These are phyloP conservation scores for Pseudotsuga menziesii DNA, from an alignment of 75 land plant species.

Conservation along the genomic window DNA sequence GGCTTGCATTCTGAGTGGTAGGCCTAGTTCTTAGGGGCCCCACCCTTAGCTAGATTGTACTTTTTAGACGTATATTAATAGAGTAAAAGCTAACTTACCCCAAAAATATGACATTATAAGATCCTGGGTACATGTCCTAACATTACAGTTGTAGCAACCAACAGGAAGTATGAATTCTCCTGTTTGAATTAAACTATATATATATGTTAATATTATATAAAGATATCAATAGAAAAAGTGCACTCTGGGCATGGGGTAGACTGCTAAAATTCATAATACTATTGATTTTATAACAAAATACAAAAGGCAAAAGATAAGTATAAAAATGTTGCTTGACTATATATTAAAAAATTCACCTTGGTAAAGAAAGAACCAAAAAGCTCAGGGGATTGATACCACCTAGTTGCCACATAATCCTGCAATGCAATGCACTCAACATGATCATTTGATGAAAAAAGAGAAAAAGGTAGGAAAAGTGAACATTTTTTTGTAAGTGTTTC, in stretches of 20 bases:
- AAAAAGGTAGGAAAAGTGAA: too few species aligned
- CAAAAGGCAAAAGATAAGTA: conserved; percentile 20
- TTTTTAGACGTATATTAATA: too few species aligned
- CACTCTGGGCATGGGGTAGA: conserved; percentile 27
- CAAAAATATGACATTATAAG: too few species aligned
- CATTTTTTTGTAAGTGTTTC: neutral
- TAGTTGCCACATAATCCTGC: conserved; percentile 95
- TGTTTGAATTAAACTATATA: too few species aligned
- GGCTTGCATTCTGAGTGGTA: too few species aligned
- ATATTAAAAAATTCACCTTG: conserved; percentile 32
- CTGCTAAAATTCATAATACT: conserved; percentile 38
- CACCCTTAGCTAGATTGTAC: too few species aligned
- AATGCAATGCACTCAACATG: neutral
- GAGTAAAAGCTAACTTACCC: too few species aligned
- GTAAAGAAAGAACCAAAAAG: conserved; percentile 93
- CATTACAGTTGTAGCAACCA: too few species aligned
- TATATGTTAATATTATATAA: too few species aligned
- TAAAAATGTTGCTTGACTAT: neutral
- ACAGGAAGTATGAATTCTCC: too few species aligned
- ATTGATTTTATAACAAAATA: conserved; percentile 35
- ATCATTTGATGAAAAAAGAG: neutral
- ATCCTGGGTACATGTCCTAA: too few species aligned
- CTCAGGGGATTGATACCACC: conserved; percentile 98
- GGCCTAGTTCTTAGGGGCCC: too few species aligned
- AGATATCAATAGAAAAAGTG: conserved; percentile 19